A percentile compares a stretch with the other conserved stretches of the same genome.
Conservation (phyloP, 331 rosid genomes). For the Malus hybrid region DNA sequence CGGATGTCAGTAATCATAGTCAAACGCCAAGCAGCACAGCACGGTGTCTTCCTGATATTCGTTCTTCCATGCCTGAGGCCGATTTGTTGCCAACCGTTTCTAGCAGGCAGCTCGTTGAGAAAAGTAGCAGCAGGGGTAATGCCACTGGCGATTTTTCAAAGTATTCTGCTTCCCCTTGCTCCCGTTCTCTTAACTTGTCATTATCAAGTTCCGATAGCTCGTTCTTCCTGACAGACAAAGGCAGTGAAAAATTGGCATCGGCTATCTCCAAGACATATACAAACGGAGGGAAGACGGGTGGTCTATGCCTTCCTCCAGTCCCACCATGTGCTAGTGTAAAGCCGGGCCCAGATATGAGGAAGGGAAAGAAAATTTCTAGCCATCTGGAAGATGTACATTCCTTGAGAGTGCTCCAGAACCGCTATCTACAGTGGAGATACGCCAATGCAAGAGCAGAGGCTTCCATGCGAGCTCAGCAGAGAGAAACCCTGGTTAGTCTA, state of each 20-base stretch:
- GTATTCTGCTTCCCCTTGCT: constrained; percentile 29
- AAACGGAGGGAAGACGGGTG: constrained; percentile 33
- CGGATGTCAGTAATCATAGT: constrained; percentile 19
- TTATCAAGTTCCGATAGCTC: constrained; percentile 24
- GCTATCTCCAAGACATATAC: constrained; percentile 22
- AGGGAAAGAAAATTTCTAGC: constrained; percentile 50
- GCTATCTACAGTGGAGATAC: constrained; percentile 72
- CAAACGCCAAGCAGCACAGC: constrained; percentile 3
- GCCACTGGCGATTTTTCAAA: constrained; percentile 32
- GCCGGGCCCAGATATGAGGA: constrained; percentile 33
- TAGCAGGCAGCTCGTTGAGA: constrained; percentile 33
- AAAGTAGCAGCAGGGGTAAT: constrained; percentile 17
- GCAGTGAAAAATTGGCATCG: constrained; percentile 29
- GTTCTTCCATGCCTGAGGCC: constrained; percentile 37
- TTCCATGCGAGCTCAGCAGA: constrained; percentile 42
- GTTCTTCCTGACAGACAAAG: constrained; percentile 18
- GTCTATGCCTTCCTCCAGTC: constrained; percentile 56
- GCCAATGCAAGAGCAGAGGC: constrained; percentile 56
- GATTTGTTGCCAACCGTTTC: constrained; percentile 44
- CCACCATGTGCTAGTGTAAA: constrained; percentile 45
- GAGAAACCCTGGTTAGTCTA: constrained; percentile 51
- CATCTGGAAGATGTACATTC: constrained; percentile 57
- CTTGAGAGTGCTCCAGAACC: constrained; percentile 53
- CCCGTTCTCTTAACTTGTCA: constrained; percentile 39
- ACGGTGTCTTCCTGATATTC: constrained; percentile 61